Evolutionary conservation across 768 basidiomycete genomes (phyloP), one percentile per base, ranked within the genome.

Genomic region (Floccularia luteovirens): DNA sequence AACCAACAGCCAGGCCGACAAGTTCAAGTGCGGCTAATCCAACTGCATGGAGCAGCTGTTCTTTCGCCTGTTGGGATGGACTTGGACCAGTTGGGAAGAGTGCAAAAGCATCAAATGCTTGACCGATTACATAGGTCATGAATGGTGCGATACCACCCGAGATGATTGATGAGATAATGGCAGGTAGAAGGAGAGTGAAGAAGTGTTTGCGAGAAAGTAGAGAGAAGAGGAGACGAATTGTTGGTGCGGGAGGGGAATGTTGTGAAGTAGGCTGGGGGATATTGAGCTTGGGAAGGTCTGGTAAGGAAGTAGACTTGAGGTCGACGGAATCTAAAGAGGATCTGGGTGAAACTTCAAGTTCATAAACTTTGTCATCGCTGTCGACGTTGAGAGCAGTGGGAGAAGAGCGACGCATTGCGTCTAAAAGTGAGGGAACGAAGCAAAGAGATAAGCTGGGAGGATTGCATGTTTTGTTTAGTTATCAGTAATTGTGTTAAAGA

Each of bases 121-220:
- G 72, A 25, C 90, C 90, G 47, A 91, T 66, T 49, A 89, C 75
- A 23, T 74, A 64, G 5, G 90, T 90, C 88, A 92, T 91, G 68
- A 83, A 85, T 1, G 90, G 89, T 0, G 82, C 84, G 39, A 89
- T 70, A 23, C 78, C 75, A 25, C 86, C 84, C 2, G 81, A 71
- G 36, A 71, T 62, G 31, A 82, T 41, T 14, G 89, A 82, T 10
- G 78, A 66, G 39, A 71, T 5, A 42, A 79, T 44, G 4, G 82
- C 86, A 3, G 90, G 90, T 17, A 77, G 35, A 44, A 89, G 65
- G 48, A 84, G 66, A 20, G 69, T 43, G 38, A 78, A 54, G 50
- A 71, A 53, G 47, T 86, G 79, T 36, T 72, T 66, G 8, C 67
- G 62, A 1, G 79, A 65, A 46, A 82, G 64, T 50, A 81, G 72